Percentiles rank a stretch among this genome's conserved stretches.
phyloP scores from a whole-genome alignment of 139 green algal species.

The Closterium sp. region DNA sequence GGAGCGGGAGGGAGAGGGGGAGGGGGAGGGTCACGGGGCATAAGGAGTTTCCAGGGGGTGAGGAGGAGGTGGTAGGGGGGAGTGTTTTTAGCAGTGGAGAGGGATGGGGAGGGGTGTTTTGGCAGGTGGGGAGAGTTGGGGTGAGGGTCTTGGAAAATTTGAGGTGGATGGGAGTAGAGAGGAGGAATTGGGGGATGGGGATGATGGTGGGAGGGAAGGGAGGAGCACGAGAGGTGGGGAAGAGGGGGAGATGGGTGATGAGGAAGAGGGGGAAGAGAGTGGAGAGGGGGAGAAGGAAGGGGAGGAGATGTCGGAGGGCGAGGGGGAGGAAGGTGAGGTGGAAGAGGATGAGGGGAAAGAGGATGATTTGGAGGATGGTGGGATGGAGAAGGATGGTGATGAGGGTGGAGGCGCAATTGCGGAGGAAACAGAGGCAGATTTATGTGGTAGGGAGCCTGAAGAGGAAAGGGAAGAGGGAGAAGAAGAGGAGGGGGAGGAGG shows the following conservation, averaged over 20 bases:
- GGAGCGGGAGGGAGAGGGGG: too few species aligned
- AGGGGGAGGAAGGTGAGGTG: not conserved
- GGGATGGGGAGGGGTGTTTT: not conserved
- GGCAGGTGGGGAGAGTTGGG: not conserved
- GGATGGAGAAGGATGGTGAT: not conserved
- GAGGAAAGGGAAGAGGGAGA: not conserved
- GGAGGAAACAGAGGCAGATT: not conserved
- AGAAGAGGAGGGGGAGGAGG: not conserved
- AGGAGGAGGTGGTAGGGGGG: not conserved
- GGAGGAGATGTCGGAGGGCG: not conserved
- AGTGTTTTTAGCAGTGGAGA: not conserved
- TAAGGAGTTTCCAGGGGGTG: not conserved
- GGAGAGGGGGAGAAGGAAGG: not conserved
- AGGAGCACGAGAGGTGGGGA: not conserved
- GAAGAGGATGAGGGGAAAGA: not conserved
- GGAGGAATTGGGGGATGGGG: not conserved
- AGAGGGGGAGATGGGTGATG: not conserved
- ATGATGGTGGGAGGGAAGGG: slow-evolving; percentile 2
- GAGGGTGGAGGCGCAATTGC: not conserved
- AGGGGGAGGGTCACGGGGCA: not conserved
- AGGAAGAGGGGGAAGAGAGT: not conserved
- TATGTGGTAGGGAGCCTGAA: not conserved
- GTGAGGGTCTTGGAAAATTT: not conserved
- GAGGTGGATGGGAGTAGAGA: not conserved
- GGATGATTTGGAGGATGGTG: not conserved